phyloP scores from a whole-genome alignment of 1,139 yeast genomes.

The Scheffersomyces parashehatae region DNA sequence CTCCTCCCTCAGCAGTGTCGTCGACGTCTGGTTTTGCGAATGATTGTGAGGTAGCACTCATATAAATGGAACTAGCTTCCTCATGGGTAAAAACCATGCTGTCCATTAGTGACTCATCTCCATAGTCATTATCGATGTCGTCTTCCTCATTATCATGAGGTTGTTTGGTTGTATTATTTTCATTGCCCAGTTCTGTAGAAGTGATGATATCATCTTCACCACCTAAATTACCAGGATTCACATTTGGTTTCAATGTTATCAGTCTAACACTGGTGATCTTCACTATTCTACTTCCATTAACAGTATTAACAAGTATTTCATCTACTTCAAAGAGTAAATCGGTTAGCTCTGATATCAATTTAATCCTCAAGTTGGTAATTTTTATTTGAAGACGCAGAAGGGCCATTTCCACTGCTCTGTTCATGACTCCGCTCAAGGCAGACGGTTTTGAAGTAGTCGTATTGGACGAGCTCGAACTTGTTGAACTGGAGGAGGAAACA shows the following conservation, averaged over 20 bases:
- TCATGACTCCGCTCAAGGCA: constrained; percentile 56
- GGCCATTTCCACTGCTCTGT: constrained; percentile 68
- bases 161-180: constrained; percentile 9
- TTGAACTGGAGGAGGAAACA: background rate
- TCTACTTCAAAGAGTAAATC: constrained; percentile 47
- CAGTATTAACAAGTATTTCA: constrained; percentile 38
- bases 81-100: constrained; percentile 69
- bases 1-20: constrained; percentile 1
- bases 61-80: constrained; percentile 72
- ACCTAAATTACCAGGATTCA: constrained; percentile 29
- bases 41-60: constrained; percentile 71
- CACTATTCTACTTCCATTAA: constrained; percentile 50
- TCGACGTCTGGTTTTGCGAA: constrained; percentile 20
- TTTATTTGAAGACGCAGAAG: constrained; percentile 58
- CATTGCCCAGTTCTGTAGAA: constrained; percentile 11
- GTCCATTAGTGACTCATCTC: constrained; percentile 49
- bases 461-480: constrained; percentile 9
- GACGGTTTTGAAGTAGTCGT: constrained; percentile 24
- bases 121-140: constrained; percentile 29
- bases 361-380: constrained; percentile 44
- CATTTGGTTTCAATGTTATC: constrained; percentile 37
- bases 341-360: constrained; percentile 52
- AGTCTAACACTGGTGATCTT: constrained; percentile 39
- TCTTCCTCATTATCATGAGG: constrained; percentile 19
- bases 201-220: constrained; percentile 13